Base-by-base conservation (phyloP, 176 grass and related monocot genomes). In the Carex parvula region DNA sequence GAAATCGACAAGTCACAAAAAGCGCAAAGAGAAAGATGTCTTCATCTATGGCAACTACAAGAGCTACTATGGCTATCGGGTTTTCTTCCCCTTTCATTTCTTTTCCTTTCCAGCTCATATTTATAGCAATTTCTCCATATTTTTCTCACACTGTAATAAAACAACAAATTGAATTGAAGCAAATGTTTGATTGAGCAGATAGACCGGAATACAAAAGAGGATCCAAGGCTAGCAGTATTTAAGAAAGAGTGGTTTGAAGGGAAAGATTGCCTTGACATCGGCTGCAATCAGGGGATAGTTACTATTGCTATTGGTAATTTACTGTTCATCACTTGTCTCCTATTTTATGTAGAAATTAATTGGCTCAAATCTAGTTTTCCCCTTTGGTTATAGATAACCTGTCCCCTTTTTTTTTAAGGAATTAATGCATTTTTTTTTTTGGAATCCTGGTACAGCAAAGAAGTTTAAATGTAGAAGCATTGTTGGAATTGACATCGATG, bases 191-290 rank as follows among this genome's bases (percentile, higher is more conserved):
- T 68, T 63, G n/a, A 22, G 74, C 87, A 99, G 93, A 88, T 95
- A 52, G 88, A 99, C 60, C 86, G 35, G 6, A 85, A 87, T 81
- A 33, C 81, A 74, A 89, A 88, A 59, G 96, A 99, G 80, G 96
- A 99, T 86, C 96, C 96, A 16, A 88, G 96, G 63, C 80, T 99
- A 26, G 80, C 86, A 44, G 83, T 86, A 58, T 93, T 99, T 77
- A 93, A 89, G 85, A 90, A 82, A 61, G 89, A 90, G 74, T 99
- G 96, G 93, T 99, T 99, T 68, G 85, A 95, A 84, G 90, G 88
- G 67, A 99, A 95, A 88, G 93, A 99, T 85, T 99, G 96, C 32
- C 93, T 99, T 1, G 96, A 99, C 63, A 94, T 99, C 87, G 96
- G 96, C 46, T 99, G 93, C 85, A 99, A 99, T 54, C 93, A 95